These are phyloP conservation scores for Pelagomonas calceolata DNA, from an alignment of 108 stramenopile species.

Conservation along the genomic window DNA sequence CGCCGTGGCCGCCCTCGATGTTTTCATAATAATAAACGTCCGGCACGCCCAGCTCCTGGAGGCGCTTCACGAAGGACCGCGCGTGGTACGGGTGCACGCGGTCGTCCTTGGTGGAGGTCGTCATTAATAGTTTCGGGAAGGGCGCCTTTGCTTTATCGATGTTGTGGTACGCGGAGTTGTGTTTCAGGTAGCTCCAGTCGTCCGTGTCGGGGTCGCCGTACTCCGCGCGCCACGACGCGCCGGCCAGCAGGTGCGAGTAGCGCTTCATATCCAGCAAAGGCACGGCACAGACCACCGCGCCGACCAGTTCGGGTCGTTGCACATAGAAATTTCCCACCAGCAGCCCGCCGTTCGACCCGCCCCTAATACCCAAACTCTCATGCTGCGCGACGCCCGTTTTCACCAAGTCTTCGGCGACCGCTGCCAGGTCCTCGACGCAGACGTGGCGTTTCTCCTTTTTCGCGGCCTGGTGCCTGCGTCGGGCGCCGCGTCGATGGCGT, in stretches of 20 bases:
- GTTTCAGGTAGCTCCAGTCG: slow-evolving; percentile 76
- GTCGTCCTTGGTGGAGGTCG: slow-evolving; percentile 82
- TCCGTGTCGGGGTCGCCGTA: slow-evolving; percentile 88
- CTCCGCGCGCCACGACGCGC: slow-evolving; percentile 94
- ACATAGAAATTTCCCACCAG: slow-evolving; percentile 73
- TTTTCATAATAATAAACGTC: slow-evolving; percentile 84
- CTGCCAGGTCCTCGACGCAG: slow-evolving; percentile 77
- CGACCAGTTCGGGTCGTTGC: slow-evolving; percentile 81
- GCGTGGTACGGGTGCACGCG: slow-evolving; percentile 87
- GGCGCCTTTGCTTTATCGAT: slow-evolving; percentile 22
- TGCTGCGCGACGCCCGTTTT: slow-evolving; percentile 56
- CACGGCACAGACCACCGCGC: slow-evolving; percentile 83
- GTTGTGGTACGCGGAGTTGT: slow-evolving; percentile 82
- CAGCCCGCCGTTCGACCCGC: slow-evolving; percentile 93
- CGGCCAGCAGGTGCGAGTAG: slow-evolving; percentile 60
- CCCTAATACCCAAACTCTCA: slow-evolving; percentile 68
- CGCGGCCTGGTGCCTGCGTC: slow-evolving; percentile 23
- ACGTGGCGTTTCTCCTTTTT: slow-evolving; percentile 33
- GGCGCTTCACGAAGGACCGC: slow-evolving; percentile 70
- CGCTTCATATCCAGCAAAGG: slow-evolving; percentile 87
- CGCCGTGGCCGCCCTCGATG: slow-evolving; percentile 86
- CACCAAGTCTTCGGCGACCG: slow-evolving; percentile 76
- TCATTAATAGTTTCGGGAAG: slow-evolving; percentile 53
- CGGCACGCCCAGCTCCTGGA: slow-evolving; percentile 45
- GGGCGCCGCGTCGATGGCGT: background rate